These are phyloP conservation scores for Cyberlindnera xishuangbannaensis DNA, from an alignment of 805 yeast genomes.

Conservation along the genomic window DNA sequence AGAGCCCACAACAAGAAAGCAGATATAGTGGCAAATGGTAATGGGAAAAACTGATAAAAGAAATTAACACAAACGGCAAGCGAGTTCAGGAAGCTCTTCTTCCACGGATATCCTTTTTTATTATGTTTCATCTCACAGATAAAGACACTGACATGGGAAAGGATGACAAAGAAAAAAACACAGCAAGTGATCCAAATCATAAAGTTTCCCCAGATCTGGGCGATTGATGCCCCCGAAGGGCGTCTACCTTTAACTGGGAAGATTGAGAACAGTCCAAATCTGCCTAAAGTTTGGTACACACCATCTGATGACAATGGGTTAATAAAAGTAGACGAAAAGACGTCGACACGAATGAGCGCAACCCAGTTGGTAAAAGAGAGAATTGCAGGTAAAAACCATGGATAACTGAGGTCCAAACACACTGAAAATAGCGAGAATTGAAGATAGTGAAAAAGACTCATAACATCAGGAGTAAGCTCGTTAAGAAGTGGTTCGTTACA, in stretches of 20 bases:
- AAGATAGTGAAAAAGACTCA: conserved; percentile 43
- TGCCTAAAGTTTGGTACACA: conserved; percentile 33
- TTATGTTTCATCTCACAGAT: too few species aligned
- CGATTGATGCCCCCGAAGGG: conserved; percentile 32
- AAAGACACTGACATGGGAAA: conserved; percentile 2
- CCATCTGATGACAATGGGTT: conserved; percentile 25
- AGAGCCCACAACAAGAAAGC: conserved; percentile 4
- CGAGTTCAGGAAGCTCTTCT: conserved; percentile 1
- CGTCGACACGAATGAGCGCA: conserved; percentile 34
- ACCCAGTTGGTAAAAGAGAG: conserved; percentile 49
- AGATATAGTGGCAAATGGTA: conserved; percentile 10
- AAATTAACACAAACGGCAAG: conserved; percentile 4
- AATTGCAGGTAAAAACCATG: conserved; percentile 57
- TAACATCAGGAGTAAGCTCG: conserved; percentile 49
- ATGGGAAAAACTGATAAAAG: conserved; percentile 9
- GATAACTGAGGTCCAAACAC: conserved; percentile 49
- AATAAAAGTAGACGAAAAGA: conserved; percentile 10
- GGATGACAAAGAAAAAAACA: conserved; percentile 2
- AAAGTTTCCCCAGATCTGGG: conserved; percentile 39
- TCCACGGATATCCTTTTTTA: conserved; percentile 4
- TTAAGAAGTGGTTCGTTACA: conserved; percentile 51
- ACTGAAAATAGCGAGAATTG: conserved; percentile 57
- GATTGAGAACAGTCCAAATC: conserved; percentile 5
- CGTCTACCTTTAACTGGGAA: conserved; percentile 32
- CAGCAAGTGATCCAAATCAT: conserved; percentile 26